A percentile compares a stretch with the other conserved stretches of the same genome.
These are phyloP conservation scores for Fonsecaea multimorphosa DNA, from an alignment of 2,329 filamentous ascomycete genomes.

Conservation along the genomic window DNA sequence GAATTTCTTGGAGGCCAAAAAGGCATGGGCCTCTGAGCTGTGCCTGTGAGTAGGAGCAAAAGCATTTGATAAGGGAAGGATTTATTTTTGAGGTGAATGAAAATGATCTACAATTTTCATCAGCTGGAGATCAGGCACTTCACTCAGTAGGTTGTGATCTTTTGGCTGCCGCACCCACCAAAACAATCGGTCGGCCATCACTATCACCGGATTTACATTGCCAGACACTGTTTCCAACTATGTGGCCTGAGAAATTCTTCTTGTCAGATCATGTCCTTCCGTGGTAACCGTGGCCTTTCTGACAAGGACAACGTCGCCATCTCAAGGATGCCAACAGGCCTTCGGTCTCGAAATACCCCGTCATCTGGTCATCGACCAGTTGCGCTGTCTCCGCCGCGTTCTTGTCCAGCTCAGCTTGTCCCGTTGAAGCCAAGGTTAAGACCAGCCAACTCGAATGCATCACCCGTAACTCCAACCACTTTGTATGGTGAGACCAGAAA, in stretches of 20 bases:
- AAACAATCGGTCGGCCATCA: constrained; percentile 7
- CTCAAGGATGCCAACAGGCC: constrained; percentile 18
- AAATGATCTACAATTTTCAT: background rate
- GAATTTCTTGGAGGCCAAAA: background rate
- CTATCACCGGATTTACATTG: background rate
- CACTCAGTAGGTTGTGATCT: constrained; percentile 1
- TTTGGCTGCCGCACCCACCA: constrained; percentile 11
- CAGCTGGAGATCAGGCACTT: background rate
- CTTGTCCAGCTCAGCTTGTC: background rate
- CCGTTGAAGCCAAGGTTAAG: background rate
- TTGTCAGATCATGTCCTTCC: constrained; percentile 14
- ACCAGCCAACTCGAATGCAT: background rate
- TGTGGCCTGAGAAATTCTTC: background rate
- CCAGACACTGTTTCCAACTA: background rate
- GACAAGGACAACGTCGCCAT: background rate
- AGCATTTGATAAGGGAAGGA: background rate
- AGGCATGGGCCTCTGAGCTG: background rate
- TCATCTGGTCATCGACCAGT: background rate
- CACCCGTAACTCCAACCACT: constrained; percentile 4
- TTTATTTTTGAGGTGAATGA: background rate
- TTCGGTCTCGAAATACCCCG: constrained; percentile 16
- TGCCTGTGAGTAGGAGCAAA: background rate
- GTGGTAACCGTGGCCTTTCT: background rate
- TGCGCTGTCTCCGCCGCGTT: background rate
- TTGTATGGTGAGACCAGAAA: constrained; percentile 13